Percentiles rank a stretch among this genome's conserved stretches.
Evolutionary conservation across 176 grass and related monocot species (phyloP).

Genomic region (Carex cristatella): DNA sequence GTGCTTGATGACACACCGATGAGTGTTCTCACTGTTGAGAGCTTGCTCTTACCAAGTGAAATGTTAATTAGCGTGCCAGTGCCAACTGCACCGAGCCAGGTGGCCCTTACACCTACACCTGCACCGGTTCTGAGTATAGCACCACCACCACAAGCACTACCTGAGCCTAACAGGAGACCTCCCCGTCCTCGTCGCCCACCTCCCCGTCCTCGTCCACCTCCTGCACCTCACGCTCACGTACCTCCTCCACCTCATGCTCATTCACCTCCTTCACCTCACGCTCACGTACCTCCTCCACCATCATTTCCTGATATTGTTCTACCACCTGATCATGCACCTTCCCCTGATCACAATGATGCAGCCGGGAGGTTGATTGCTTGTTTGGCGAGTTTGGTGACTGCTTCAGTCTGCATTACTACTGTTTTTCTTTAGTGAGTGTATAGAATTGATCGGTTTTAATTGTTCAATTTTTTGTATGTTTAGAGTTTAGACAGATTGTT

Average conservation of each 20-base stretch:
- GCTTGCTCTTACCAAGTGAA: slow-evolving; percentile 48
- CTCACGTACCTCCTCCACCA: background rate
- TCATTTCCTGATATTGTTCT: slow-evolving; percentile 27
- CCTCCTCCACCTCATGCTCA: slow-evolving; percentile 29
- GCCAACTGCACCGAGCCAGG: slow-evolving; percentile 11
- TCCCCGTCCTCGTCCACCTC: background rate
- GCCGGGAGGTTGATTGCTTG: background rate
- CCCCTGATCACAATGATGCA: slow-evolving; percentile 6
- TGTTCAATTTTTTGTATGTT: background rate
- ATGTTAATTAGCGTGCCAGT: slow-evolving; percentile 48
- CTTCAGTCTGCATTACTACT: background rate
- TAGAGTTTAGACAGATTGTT: background rate
- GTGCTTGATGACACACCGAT: slow-evolving; percentile 64
- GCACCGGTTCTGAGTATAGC: background rate
- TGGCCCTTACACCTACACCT: background rate
- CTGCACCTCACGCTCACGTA: slow-evolving; percentile 23
- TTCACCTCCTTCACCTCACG: background rate
- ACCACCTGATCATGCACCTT: slow-evolving; percentile 43
- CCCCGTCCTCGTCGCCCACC: background rate
- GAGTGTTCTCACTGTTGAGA: slow-evolving; percentile 65
- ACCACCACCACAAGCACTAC: background rate
- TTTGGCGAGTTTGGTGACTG: slow-evolving; percentile 6
- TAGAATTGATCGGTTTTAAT: background rate
- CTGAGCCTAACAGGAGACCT: background rate
- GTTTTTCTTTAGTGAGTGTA: slow-evolving; percentile 25